Base-by-base conservation (phyloP, 352 stramenopile genomes). In the Globisporangium nunn region DNA sequence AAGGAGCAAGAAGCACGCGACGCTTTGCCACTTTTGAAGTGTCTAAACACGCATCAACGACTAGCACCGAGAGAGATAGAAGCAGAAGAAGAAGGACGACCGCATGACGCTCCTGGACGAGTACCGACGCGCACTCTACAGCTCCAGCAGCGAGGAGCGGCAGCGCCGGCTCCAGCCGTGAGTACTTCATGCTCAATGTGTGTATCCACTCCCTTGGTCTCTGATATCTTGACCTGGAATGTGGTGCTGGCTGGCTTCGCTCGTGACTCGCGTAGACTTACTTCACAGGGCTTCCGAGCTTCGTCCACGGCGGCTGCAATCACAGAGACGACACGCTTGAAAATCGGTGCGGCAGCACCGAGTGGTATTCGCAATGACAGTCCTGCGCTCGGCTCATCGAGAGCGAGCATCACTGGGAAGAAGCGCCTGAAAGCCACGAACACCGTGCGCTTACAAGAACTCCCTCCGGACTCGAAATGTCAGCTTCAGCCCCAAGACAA, bases 101-200 rank as follows among this genome's bases (percentile, higher is more conserved):
- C 33, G 23, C 23, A 88, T 88, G 78, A 89, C 76, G 43, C 71
- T 89, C 56, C 60, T 89, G 23, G 76, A 86, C 43, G 72, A 86
- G 23, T 87, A 85, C 52, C 78, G 72, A 1, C 74, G 72, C 48
- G 70, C 72, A 0, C 63, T 85, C 30, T 75, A 86, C 47, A 70
- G 50, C 18, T 50, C 58, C n/a, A 62, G 48, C 48, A 56, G 63
- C 14, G 60, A 70, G 18, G 56, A 72, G 49, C 64, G 67, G 41
- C 56, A 63, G 17, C 70, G 62, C 23, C 61, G 78, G 31, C 64
- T 89, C 14, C 66, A 54, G 7, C 72, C 75, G 78, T 89, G 67
- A 63, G 62, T 29, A 47, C 0, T 10, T 6, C 2, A 8, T 46
- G 28, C 10, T 11, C 15, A 3, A 29, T 18, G 12, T 47, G 11